Evolutionary conservation across 129 eudicot species (phyloP), one percentile per base, ranked within the genome.

Genomic region (Flaveria trinervia): DNA sequence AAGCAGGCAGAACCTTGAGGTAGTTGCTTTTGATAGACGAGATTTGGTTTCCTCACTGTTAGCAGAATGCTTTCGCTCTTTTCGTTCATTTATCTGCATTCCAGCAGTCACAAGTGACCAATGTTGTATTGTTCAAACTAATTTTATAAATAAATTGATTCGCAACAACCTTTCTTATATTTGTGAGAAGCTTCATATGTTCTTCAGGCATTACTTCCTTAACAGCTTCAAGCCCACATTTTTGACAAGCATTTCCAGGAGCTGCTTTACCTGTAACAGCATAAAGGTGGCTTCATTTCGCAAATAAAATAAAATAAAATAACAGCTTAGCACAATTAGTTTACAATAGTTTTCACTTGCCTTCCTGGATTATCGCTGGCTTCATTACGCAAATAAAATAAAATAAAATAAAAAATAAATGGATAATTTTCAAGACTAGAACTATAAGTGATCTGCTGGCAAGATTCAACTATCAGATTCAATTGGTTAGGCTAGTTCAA

Each of bases 141-240:
- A 59, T 9, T 39, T 18, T 17, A 67, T 33, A 67, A 23, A 28
- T 3, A 49, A 48, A 20, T 5, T 25, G 44, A 60, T 50, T 6
- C 30, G n/a, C 23, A 67, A 51, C 81, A 62, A 95, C 99, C 97
- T 95, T 95, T 80, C 99, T 81, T 72, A 95, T 91, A 75, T 95
- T 95, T 7, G 97, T 95, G 17, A 94, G 96, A 59, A 91, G 96
- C 83, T 94, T 94, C 92, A 88, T 87, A 79, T 94, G 99, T 68
- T 89, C 96, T 85, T 91, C 97, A 48, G 99, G 99, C 99, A 91
- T 91, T 25, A 89, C 99, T 75, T 81, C 88, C 89, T 83, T 94
- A 9, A 94, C 96, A 75, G 97, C 93, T 76, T 89, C 97, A 30
- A 94, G 68, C 70, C 99, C 99, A 73, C 99, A 94, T 84, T 91